Evolutionary conservation across 257 asterid species (phyloP).

Genomic region (Lycium barbarum): DNA sequence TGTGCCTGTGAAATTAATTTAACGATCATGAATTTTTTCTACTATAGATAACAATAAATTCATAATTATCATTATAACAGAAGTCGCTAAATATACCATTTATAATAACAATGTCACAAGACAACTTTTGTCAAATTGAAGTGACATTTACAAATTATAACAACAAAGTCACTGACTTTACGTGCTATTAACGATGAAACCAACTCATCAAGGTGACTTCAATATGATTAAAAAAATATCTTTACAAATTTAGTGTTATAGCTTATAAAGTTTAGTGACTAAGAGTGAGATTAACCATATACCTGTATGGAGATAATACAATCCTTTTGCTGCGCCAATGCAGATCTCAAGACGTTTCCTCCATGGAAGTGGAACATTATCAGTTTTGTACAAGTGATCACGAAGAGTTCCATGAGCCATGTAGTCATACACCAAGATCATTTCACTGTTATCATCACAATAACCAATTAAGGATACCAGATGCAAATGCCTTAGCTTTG

Average conservation of each 20-base stretch:
- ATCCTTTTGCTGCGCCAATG: conserved; percentile 70
- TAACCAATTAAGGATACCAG: conserved; percentile 73
- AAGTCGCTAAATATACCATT: not conserved
- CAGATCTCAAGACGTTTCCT: conserved; percentile 62
- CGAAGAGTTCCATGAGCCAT: conserved; percentile 64
- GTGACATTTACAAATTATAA: no score
- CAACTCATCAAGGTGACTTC: not conserved
- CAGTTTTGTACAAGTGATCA: conserved; percentile 53
- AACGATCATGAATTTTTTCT: no score
- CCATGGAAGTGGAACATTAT: conserved; percentile 55
- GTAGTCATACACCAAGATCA: conserved; percentile 80
- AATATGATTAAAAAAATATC: no score
- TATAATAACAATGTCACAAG: not conserved
- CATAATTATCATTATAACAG: not conserved
- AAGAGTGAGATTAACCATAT: not conserved
- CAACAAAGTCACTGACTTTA: not conserved
- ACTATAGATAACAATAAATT: no score
- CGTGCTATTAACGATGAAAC: not conserved
- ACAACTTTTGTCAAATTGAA: no score
- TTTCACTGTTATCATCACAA: conserved; percentile 58
- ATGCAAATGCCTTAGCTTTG: conserved; percentile 64
- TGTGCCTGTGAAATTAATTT: not conserved
- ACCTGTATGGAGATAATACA: conserved; percentile 70
- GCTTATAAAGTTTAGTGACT: not conserved
- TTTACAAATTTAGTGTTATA: conserved; percentile 21